These are phyloP conservation scores for Tetracladium maxilliforme DNA, from an alignment of 2,329 filamentous ascomycete species.

Conservation along the genomic window DNA sequence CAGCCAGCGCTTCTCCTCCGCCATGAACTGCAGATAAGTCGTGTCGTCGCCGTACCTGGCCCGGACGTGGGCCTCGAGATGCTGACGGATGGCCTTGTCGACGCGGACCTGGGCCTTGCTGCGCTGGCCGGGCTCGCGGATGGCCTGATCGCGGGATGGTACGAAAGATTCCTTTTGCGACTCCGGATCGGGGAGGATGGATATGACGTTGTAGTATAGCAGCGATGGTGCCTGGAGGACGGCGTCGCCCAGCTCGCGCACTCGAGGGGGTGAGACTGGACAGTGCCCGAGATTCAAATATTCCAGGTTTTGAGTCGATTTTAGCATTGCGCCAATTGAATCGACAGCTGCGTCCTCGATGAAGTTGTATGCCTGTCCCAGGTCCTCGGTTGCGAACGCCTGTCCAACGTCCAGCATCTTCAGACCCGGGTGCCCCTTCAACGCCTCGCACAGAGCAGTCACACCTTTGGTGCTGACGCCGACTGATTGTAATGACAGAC, in stretches of 20 bases:
- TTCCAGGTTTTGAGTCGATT: constrained; percentile 14
- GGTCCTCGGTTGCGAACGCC: constrained; percentile 28
- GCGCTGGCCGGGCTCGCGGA: constrained; percentile 1
- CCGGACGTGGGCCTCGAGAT: constrained; percentile 15
- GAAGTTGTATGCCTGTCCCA: constrained; percentile 29
- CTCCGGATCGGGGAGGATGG: constrained; percentile 17
- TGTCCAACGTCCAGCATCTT: constrained; percentile 27
- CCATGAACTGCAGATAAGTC: constrained; percentile 16
- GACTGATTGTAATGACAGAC: constrained; percentile 28
- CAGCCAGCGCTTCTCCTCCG: constrained; percentile 24
- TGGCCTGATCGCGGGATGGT: constrained; percentile 2
- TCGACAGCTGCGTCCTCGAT: constrained; percentile 21
- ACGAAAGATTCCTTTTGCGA: constrained; percentile 6
- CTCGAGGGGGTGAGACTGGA: constrained; percentile 10
- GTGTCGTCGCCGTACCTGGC: constrained; percentile 14
- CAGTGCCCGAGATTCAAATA: constrained; percentile 27
- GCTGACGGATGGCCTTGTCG: constrained; percentile 14
- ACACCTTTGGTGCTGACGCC: constrained; percentile 24
- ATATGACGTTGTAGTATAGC: constrained; percentile 19
- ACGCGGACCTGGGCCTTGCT: constrained; percentile 4
- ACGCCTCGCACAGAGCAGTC: constrained; percentile 19
- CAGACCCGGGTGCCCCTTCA: constrained; percentile 18
- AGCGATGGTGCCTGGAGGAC: constrained; percentile 16
- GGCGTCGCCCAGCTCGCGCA: constrained; percentile 13
- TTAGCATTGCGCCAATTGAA: constrained; percentile 18